Base-by-base conservation (phyloP, 345 rosid species). In the Salix brachista region DNA sequence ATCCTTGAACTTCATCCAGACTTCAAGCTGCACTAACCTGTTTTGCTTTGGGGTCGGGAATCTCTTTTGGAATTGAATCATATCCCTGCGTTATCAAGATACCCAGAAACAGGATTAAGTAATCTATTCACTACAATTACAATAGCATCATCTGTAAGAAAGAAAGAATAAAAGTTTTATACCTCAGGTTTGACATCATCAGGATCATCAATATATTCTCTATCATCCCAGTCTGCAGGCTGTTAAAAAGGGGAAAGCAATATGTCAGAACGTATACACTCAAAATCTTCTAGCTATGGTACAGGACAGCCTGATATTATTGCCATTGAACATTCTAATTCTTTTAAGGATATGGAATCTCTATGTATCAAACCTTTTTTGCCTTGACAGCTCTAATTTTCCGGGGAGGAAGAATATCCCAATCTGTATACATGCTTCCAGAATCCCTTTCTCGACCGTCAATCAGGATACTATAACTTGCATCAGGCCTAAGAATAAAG, bases 161-260 rank as follows among this genome's bases (percentile, higher is more conserved):
- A 23, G 70, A 80, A 19, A 65, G 77, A 78, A 1, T 0, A 21
- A 14, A 62, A 71, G 67, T 61, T 32, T 70, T n/a, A 71, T 83
- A 94, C 98, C 97, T 90, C 84, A 13, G 97, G 97, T 87, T 91
- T 91, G 74, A 85, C 88, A 81, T 79, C 92, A 72, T 87, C 80
- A 65, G 94, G 98, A 80, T 94, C 97, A 28, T 91, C 94, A 4
- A 94, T 90, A 81, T 90, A 94, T 76, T 94, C 98, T 78, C 89
- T 90, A 37, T 91, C 96, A 79, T 94, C 98, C 98, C 97, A 94
- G 76, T 91, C 96, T 77, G 85, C 88, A 48, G 96, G 97, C 98
- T 94, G 92, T 61, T 72, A 69, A 75, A 68, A 11, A 54, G 7
- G 37, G 52, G 44, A 34, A 60, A 39, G 26, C 30, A 36, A 25